Evolutionary conservation across 352 stramenopile genomes (phyloP), one percentile per base, ranked within the genome.

Genomic region (Pythium apleroticum): DNA sequence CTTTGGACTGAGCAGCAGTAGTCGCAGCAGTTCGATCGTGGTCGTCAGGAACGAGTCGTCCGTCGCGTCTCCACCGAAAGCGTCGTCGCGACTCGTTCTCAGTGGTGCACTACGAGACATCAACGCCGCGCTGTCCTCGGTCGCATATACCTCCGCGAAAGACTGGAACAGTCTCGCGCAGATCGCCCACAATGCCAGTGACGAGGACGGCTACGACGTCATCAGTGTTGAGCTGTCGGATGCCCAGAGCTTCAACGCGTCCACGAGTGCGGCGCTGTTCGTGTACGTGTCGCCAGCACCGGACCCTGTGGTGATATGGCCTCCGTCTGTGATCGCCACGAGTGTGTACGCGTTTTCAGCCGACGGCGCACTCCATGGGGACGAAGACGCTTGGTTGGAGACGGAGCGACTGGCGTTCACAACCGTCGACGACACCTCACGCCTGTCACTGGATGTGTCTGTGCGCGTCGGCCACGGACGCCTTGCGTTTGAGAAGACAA

Each of bases 91-190:
- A 19, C 37, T 72, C 28, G 41, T 57, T 0, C 46, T 92, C 20
- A 57, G 58, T 17, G 83, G 81, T 9, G 63, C 65, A 7, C 55
- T 90, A 12, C 17, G 11, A 20, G 64, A 82, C 14, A 41, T 92
- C 33, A 86, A 88, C 41, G 63, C 57, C 8, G 80, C 77, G 7
- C 52, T 92, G 2, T 55, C 73, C 8, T 61, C 62, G n/a, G 28
- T 90, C 9, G 59, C 76, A 25, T 92, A 83, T 65, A 84, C 74
- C 27, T 88, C 84, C 14, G 77, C 70, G 2, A 64, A 52, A 28
- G 46, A 92, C 69, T 92, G 84, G 84, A 92, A 92, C 69, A 92
- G 80, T 24, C 66, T 87, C 37, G 28, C 68, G 25, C 50, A 71
- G 43, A 50, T 50, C 43, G 43, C 43, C 20, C 19, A 5, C 43